Percentiles rank a stretch among this genome's conserved stretches.
These are phyloP conservation scores for Diaporthe citrichinensis DNA, from an alignment of 2,329 filamentous ascomycete genomes.

Conservation along the genomic window DNA sequence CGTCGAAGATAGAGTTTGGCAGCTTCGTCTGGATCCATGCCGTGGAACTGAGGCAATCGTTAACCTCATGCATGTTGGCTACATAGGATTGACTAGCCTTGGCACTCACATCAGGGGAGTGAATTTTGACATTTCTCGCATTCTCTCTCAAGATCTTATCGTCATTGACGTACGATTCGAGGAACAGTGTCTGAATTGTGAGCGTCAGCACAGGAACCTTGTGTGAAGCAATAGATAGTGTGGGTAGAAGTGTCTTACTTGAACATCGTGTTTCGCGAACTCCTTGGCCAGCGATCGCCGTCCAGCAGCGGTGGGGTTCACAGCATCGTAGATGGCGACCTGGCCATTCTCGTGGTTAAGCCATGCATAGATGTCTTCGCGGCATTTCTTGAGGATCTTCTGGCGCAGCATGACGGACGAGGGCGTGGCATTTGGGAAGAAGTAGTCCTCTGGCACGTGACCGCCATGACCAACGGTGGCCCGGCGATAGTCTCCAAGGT, in stretches of 20 bases:
- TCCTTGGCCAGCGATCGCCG: slow-evolving; percentile 91
- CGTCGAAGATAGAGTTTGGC: slow-evolving; percentile 91
- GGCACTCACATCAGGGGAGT: slow-evolving; percentile 85
- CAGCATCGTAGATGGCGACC: slow-evolving; percentile 98
- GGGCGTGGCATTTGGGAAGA: slow-evolving; percentile 94
- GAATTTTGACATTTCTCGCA: slow-evolving; percentile 97
- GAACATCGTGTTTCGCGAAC: slow-evolving; percentile 97
- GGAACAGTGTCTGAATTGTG: slow-evolving; percentile 84
- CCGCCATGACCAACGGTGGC: slow-evolving; percentile 88
- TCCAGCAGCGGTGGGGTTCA: slow-evolving; percentile 89
- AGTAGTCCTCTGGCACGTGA: slow-evolving; percentile 95
- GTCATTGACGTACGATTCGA: slow-evolving; percentile 95
- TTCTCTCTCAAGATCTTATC: slow-evolving; percentile 96
- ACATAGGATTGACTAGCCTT: neutral
- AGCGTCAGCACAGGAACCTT: slow-evolving; percentile 35
- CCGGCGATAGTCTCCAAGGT: slow-evolving; percentile 95
- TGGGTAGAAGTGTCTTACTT: slow-evolving; percentile 65
- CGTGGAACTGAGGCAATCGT: slow-evolving; percentile 75
- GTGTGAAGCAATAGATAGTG: slow-evolving; percentile 10
- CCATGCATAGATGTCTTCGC: slow-evolving; percentile 97
- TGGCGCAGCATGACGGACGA: slow-evolving; percentile 93
- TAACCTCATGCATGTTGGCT: slow-evolving; percentile 39
- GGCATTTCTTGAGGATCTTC: slow-evolving; percentile 97
- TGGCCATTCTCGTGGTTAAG: slow-evolving; percentile 98
- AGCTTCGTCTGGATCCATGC: slow-evolving; percentile 92